These are phyloP conservation scores for Monosporozyma servazzii DNA, from an alignment of 805 yeast species.

Conservation along the genomic window DNA sequence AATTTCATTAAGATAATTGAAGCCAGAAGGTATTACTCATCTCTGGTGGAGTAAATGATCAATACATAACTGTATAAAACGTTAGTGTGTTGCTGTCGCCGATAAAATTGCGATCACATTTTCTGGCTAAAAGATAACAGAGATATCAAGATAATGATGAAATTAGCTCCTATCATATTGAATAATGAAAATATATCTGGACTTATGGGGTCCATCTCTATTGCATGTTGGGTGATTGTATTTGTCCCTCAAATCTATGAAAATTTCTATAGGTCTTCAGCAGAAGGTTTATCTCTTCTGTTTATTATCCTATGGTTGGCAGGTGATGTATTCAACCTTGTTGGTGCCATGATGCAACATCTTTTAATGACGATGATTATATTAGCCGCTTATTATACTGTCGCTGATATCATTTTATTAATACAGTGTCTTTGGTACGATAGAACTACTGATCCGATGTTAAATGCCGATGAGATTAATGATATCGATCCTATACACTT, in stretches of 20 bases:
- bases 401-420: constrained; percentile 78
- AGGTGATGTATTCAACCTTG: constrained; percentile 88
- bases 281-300: constrained; percentile 81
- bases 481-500: constrained; percentile 64
- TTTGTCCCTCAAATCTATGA: constrained; percentile 96
- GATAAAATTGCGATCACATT: no score
- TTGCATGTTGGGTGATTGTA: constrained; percentile 96
- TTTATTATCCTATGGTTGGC: constrained; percentile 86
- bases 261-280: constrained; percentile 72
- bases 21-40: not conserved
- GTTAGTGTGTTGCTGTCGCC: not conserved
- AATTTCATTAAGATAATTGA: no score
- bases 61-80: no score
- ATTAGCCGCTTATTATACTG: constrained; percentile 83
- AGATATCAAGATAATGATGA: constrained; percentile 5
- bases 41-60: no score
- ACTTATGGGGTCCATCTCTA: constrained; percentile 67
- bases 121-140: no score
- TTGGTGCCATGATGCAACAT: constrained; percentile 85
- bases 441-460: constrained; percentile 29
- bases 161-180: constrained; percentile 42
- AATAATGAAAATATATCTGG: constrained; percentile 70
- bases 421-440: constrained; percentile 71
- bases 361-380: constrained; percentile 91
- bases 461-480: constrained; percentile 25